Conservation (phyloP, 1,284 basidiomycete species). For the Heliocybe sulcata region DNA sequence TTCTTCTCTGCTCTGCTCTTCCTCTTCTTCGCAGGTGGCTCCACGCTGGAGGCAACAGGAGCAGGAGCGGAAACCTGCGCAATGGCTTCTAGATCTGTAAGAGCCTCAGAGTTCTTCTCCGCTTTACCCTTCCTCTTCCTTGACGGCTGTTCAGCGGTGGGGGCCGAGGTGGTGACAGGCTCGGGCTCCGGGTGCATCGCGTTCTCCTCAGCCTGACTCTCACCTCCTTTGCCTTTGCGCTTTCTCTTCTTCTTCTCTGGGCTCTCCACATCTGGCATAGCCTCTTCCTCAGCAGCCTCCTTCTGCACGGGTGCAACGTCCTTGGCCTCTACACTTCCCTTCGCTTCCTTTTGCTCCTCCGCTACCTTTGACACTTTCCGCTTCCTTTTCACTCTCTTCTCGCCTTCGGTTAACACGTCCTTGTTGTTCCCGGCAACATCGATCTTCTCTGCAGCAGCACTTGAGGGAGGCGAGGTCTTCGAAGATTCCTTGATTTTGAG, state of each 20-base stretch:
- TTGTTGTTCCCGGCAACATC: neutral
- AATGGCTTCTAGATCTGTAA: neutral
- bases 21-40: neutral
- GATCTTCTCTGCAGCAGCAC: neutral
- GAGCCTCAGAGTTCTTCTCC: slow-evolving; percentile 1
- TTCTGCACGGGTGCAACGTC: neutral
- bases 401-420: neutral
- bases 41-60: slow-evolving; percentile 3
- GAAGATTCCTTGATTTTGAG: neutral
- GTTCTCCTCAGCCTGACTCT: neutral
- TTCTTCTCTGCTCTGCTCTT: slow-evolving; percentile 4
- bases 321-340: neutral
- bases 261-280: neutral
- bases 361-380: neutral
- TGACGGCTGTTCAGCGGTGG: neutral
- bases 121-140: slow-evolving; percentile 4
- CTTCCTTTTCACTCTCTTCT: neutral
- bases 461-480: neutral
- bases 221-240: neutral
- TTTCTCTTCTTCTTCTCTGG: neutral
- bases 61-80: too few relatives aligned
- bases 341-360: neutral
- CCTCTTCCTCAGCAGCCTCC: neutral
- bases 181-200: neutral
- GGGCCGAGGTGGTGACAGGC: too few relatives aligned